Evolutionary conservation across 78 protist genomes (phyloP).

Genomic region (Chrysochromulina tobinii): DNA sequence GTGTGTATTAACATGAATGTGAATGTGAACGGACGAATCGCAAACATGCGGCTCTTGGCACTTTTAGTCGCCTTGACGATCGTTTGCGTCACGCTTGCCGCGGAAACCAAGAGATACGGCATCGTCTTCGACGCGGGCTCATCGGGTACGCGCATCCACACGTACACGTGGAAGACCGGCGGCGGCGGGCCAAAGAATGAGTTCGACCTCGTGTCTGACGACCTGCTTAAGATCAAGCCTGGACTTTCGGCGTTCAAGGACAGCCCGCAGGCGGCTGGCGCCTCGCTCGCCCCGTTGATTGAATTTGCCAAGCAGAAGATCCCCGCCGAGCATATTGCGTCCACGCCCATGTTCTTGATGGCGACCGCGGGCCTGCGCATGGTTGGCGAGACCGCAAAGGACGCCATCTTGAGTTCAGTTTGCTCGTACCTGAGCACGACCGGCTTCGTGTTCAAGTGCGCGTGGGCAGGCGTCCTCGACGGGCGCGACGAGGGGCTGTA

Average conservation of each 20-base stretch:
- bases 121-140: constrained; percentile 61
- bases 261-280: not conserved
- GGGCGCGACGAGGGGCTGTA: constrained; percentile 32
- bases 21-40: too few species aligned
- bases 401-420: not conserved
- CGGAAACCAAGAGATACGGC: not conserved
- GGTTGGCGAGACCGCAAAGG: not conserved
- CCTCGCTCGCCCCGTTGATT: not conserved
- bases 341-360: not conserved
- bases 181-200: not conserved
- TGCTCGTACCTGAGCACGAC: not conserved
- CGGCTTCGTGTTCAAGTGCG: not conserved
- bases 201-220: not conserved
- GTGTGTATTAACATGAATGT: too few species aligned
- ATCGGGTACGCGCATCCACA: constrained; percentile 42
- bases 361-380: constrained; percentile 42
- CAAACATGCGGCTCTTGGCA: too few species aligned
- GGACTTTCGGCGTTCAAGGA: constrained; percentile 27
- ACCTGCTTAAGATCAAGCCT: not conserved
- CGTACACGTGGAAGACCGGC: constrained; percentile 16
- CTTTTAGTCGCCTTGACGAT: too few species aligned
- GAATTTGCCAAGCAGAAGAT: not conserved
- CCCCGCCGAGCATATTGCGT: not conserved
- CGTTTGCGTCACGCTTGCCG: too few species aligned
- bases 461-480: not conserved